A percentile compares a stretch with the other conserved stretches of the same genome.
phyloP scores from a whole-genome alignment of 2,329 filamentous ascomycete species.

The Phoma sp. region DNA sequence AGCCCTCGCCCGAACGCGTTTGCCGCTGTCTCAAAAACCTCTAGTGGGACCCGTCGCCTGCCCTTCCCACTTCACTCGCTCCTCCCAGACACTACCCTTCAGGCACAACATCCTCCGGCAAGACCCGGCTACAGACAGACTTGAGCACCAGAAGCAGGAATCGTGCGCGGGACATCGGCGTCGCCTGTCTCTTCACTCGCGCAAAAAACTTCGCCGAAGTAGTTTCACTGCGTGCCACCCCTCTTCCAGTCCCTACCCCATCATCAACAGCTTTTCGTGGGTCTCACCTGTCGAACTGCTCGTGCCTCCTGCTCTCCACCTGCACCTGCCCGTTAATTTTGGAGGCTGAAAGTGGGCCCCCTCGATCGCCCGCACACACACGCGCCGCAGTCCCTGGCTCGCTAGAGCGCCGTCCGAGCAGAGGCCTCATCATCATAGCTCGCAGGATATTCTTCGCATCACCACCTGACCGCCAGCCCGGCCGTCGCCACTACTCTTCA shows the following conservation, averaged over 20 bases:
- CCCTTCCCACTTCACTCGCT: conserved; percentile 20
- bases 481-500: conserved; percentile 25
- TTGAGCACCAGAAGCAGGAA: conserved; percentile 33
- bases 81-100: conserved; percentile 1
- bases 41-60: conserved; percentile 23
- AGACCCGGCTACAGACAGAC: conserved; percentile 30
- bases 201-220: conserved; percentile 38
- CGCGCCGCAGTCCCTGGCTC: conserved; percentile 44
- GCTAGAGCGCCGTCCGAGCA: conserved; percentile 19
- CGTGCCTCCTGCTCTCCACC: conserved; percentile 43
- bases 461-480: conserved; percentile 22
- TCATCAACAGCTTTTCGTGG: conserved; percentile 29
- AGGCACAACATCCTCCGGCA: conserved; percentile 28
- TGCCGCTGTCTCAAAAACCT: conserved; percentile 30
- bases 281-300: conserved; percentile 30
- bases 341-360: conserved; percentile 48
- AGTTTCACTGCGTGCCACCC: conserved; percentile 26
- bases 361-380: conserved; percentile 34
- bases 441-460: conserved; percentile 22
- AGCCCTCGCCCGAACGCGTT: conserved; percentile 29
- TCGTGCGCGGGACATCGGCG: conserved; percentile 36
- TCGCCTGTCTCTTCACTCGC: conserved; percentile 26
- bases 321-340: conserved; percentile 45
- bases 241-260: conserved; percentile 27
- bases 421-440: conserved; percentile 20